A percentile compares a stretch with the other conserved stretches of the same genome.
Conservation (phyloP, 805 yeast genomes). For the Wickerhamomyces strasburgensis region DNA sequence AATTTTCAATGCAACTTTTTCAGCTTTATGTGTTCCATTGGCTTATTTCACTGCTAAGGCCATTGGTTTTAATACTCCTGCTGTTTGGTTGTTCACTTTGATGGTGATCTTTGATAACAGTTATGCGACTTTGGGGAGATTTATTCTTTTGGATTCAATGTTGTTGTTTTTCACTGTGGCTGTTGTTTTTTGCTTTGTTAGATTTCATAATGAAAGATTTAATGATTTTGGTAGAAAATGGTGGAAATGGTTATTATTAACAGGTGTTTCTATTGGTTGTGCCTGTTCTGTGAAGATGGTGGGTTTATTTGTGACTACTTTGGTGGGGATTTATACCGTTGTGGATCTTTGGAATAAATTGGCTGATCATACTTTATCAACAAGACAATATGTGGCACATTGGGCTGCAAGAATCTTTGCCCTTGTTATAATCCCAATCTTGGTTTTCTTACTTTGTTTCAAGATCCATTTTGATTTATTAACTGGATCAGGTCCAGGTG, state of each 20-base stretch:
- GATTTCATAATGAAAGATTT: constrained; percentile 59
- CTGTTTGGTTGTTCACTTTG: constrained; percentile 73
- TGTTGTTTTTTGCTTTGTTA: constrained; percentile 67
- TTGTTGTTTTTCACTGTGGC: constrained; percentile 81
- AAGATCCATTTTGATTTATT: constrained; percentile 72
- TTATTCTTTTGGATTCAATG: constrained; percentile 89
- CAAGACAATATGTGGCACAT: constrained; percentile 48
- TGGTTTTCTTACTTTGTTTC: constrained; percentile 61
- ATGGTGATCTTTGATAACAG: constrained; percentile 82
- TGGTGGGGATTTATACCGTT: constrained; percentile 86
- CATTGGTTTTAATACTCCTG: constrained; percentile 63
- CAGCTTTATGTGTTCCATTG: constrained; percentile 79
- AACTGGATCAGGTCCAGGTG: constrained; percentile 77
- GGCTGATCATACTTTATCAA: constrained; percentile 57
- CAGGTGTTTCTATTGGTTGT: constrained; percentile 86
- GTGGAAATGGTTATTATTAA: constrained; percentile 89
- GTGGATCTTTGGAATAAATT: constrained; percentile 82
- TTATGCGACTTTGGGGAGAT: constrained; percentile 79
- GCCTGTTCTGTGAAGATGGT: constrained; percentile 95
- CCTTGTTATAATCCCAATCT: constrained; percentile 59
- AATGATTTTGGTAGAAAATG: constrained; percentile 64
- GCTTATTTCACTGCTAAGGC: constrained; percentile 78
- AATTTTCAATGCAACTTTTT: constrained; percentile 77
- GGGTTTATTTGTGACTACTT: constrained; percentile 82
- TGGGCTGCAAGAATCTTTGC: constrained; percentile 64